Base-by-base conservation (phyloP, 148 eudicot species). In the Camellia granthamiana region DNA sequence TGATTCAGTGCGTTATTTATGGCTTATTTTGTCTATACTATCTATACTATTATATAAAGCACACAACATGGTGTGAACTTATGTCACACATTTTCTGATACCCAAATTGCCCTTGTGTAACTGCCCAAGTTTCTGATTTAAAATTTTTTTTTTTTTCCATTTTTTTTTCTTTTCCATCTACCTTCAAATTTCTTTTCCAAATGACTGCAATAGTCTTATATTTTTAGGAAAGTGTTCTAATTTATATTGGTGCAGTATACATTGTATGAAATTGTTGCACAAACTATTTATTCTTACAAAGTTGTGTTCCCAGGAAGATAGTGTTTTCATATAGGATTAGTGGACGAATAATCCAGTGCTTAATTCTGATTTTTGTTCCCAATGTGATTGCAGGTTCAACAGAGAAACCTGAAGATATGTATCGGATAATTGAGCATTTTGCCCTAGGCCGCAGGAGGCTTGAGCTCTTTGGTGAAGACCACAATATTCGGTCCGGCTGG, bases 401-500 rank as follows among this genome's bases (percentile, higher is more conserved):
- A 61, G 97, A 90, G 78, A 96, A 96, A 83, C 99, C 99, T 77
- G 98, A 96, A 82, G 99, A 96, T 81, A 93, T 96, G 90, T 96
- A 93, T 80, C 87, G 98, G 41, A 96, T 96, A 59, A 81, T 96
- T 79, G 99, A 96, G 92, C 99, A 96, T 91, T 96, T 96, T 88
- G 91, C 95, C 67, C 95, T 96, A 80, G 99, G 99, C 14, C 92
- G 99, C 65, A 84, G 98, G 83, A 91, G 99, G 80, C 87, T 96
- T 82, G 99, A 96, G 84, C 94, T 96, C 7, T 96, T 96, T 80
- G 99, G 98, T 19, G 99, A 88, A 86, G 99, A 95, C 78, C 97
- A 96, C 85, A 93, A 96, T 79, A 96, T 93, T 77, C 89, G 95
- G 69, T 44, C 93, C 72, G 99, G 99, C 79, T 96, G 99, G 99